These are phyloP conservation scores for Millerozyma miso DNA, from an alignment of 805 yeast genomes.

Conservation along the genomic window DNA sequence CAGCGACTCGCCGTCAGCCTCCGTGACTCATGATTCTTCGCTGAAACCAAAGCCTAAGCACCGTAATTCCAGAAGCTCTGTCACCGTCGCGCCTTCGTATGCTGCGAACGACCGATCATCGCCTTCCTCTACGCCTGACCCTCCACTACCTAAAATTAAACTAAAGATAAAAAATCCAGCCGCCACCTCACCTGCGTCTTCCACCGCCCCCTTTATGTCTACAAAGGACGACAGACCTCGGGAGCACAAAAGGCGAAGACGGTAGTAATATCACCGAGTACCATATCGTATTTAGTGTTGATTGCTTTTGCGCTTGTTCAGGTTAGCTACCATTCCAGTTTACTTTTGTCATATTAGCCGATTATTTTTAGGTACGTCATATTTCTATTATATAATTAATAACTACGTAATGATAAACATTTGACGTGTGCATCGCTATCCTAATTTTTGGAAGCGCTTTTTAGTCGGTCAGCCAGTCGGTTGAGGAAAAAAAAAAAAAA, in stretches of 20 bases:
- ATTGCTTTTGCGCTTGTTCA: too few relatives aligned
- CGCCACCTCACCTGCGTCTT: neutral
- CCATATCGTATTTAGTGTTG: too few relatives aligned
- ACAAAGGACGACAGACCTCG: neutral
- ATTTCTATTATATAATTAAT: too few relatives aligned
- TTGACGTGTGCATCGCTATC: neutral
- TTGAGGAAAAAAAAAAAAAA: too few relatives aligned
- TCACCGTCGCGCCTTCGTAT: conserved; percentile 11
- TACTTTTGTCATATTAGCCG: too few relatives aligned
- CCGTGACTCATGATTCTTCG: conserved; percentile 4
- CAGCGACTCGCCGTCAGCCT: conserved; percentile 2
- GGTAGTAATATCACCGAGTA: too few relatives aligned
- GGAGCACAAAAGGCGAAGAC: neutral
- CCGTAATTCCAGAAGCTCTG: conserved; percentile 27
- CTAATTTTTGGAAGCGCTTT: neutral
- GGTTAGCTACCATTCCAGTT: too few relatives aligned
- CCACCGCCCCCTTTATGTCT: neutral
- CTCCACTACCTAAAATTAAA: conserved; percentile 9
- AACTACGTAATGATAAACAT: neutral
- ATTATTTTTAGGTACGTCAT: neutral
- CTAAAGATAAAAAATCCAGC: conserved; percentile 6
- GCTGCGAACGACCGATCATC: neutral
- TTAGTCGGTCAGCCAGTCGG: neutral
- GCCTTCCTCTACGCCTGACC: conserved; percentile 1
- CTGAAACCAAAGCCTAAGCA: conserved; percentile 13